Evolutionary conservation across 2,329 filamentous ascomycete genomes (phyloP).

Genomic region (Arthroderma sp.): DNA sequence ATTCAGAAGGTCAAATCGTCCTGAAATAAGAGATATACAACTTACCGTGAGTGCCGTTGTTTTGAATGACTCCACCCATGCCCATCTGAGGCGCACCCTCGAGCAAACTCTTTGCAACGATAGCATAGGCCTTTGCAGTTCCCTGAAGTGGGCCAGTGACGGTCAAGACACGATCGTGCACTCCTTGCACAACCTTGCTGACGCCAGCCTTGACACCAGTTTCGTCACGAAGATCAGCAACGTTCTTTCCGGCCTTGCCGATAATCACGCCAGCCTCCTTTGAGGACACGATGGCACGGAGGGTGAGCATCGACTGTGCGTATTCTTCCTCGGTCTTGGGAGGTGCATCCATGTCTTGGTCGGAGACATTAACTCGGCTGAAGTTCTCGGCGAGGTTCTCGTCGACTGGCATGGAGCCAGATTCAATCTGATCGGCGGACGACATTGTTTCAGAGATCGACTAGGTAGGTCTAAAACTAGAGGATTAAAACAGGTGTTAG

Average conservation of each 20-base stretch:
- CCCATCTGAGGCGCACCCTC: constrained; percentile 91
- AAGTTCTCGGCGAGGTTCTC: constrained; percentile 48
- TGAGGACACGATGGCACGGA: constrained; percentile 94
- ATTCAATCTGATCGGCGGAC: constrained; percentile 36
- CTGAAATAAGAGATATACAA: constrained; percentile 13
- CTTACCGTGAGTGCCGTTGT: constrained; percentile 89
- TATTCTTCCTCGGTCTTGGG: constrained; percentile 97
- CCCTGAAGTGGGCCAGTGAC: constrained; percentile 83
- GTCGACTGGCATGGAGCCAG: constrained; percentile 44
- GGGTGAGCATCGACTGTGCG: constrained; percentile 76
- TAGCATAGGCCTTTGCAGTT: constrained; percentile 81
- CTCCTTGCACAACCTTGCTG: constrained; percentile 95
- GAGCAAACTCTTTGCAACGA: constrained; percentile 79
- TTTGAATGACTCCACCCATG: constrained; percentile 82
- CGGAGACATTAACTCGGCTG: constrained; percentile 54
- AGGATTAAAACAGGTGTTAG: not conserved
- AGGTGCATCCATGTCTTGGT: constrained; percentile 59
- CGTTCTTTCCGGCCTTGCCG: constrained; percentile 96
- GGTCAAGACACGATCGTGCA: constrained; percentile 92
- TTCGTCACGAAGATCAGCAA: constrained; percentile 90
- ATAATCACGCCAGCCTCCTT: constrained; percentile 99
- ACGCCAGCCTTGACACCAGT: constrained; percentile 96
- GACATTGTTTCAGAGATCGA: constrained; percentile 39
- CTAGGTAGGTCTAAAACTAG: not conserved
- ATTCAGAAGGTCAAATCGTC: not conserved